A percentile compares a stretch with the other conserved stretches of the same genome.
phyloP scores from a whole-genome alignment of 148 eudicot genomes.

The Silene latifolia region DNA sequence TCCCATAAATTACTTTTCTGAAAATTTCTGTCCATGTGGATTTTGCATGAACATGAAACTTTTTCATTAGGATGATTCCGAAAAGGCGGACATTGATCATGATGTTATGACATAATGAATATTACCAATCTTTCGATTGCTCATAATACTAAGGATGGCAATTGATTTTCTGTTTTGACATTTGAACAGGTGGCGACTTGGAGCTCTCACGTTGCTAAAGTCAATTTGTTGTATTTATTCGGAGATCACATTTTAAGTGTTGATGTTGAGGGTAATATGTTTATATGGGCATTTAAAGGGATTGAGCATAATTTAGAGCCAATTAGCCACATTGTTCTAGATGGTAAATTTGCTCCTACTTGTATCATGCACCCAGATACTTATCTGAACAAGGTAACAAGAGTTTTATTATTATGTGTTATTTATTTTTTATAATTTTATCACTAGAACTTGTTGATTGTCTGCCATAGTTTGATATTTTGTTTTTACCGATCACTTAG shows the following conservation, averaged over 20 bases:
- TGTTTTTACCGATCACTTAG: neutral
- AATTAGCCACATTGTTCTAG: conserved; percentile 59
- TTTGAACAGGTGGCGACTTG: conserved; percentile 79
- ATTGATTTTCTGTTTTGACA: neutral
- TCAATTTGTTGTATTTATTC: conserved; percentile 67
- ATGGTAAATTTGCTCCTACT: conserved; percentile 56
- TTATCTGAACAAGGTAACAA: conserved; percentile 79
- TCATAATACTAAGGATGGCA: neutral
- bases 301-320: conserved; percentile 59
- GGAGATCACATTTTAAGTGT: conserved; percentile 92
- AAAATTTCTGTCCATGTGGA: too few species aligned
- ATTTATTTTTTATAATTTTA: neutral
- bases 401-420: neutral
- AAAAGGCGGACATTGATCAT: too few species aligned
- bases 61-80: too few species aligned
- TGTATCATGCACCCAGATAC: conserved; percentile 98
- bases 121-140: neutral
- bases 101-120: too few species aligned
- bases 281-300: conserved; percentile 92
- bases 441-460: neutral
- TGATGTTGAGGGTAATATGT: conserved; percentile 68
- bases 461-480: neutral
- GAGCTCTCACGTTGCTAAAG: conserved; percentile 71
- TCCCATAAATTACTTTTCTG: too few species aligned
- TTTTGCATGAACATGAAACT: too few species aligned